Base-by-base conservation (phyloP, 148 eudicot genomes). In the Vaccinium myrtillus region DNA sequence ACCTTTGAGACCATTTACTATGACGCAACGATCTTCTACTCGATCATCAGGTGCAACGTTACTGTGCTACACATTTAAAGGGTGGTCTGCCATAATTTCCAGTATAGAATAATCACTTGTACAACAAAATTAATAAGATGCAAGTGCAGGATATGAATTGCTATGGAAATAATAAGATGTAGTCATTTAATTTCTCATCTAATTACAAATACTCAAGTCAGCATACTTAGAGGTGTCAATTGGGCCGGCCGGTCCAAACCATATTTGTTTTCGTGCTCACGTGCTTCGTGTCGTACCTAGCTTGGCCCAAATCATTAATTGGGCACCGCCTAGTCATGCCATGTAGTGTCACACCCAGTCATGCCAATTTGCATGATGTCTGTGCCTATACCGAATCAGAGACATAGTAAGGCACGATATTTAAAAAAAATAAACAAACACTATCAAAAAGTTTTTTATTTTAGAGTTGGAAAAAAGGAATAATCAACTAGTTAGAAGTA, bases 1-100 rank as follows among this genome's bases (percentile, higher is more conserved):
- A 51, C 58, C 18, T 77, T 77, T 23, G 80, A 77, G 80, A 77
- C 80, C n/a, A 30, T 71, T 77, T 23, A 3, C 59, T 13, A 49
- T 23, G 80, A 71, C 16, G 8, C 76, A 14, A 23, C 80, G 1
- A 51, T 25, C 10, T 23, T 23, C 32, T 77, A 77, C 39, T 32
- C 58, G 1, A 8, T 77, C 18, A 14, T 77, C 51, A 23, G 59
- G 39, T 77, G 80, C 36, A 50, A 77, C 10, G 16, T 77, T n/a
- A 77, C 58, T 2, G 58, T 77, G 75, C 75, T 70, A 70, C 75
- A 70, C 19, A 4, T 12, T 32, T 70, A 5, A 70, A 70, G 75
- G 46, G 14, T 3, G 4, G 69, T 63, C 27, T 19, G 23, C 13
- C 25, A 7, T 5, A 67, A 8, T 25, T 2, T 67, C 0, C 0